These are phyloP conservation scores for Sphaerulina musiva DNA, from an alignment of 2,329 filamentous ascomycete species.

Conservation along the genomic window DNA sequence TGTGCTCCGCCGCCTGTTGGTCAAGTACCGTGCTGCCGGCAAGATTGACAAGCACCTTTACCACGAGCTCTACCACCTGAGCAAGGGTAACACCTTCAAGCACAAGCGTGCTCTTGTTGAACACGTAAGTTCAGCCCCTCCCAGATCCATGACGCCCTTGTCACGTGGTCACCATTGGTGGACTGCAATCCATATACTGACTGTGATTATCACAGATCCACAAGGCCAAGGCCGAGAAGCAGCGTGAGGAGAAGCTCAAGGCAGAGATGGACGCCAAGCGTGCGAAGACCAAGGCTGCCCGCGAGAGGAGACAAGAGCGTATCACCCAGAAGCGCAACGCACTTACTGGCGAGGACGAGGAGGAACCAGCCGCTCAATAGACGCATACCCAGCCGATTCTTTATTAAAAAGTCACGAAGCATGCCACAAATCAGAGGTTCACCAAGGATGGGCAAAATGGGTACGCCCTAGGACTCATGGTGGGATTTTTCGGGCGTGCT, in stretches of 20 bases:
- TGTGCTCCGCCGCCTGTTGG: conserved; percentile 96
- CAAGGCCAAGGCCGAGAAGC: conserved; percentile 99
- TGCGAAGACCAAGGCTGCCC: conserved; percentile 99
- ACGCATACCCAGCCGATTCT: conserved; percentile 13
- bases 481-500: conserved; percentile 26
- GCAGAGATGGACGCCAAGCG: conserved; percentile 99
- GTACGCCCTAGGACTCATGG: conserved; percentile 22
- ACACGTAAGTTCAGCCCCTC: conserved; percentile 69
- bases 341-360: conserved; percentile 63
- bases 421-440: conserved; percentile 19
- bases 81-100: conserved; percentile 99
- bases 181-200: conserved; percentile 13
- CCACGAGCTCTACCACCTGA: conserved; percentile 99
- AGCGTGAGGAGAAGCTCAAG: conserved; percentile 90
- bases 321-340: conserved; percentile 83
- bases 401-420: conserved; percentile 17
- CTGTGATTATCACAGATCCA: conserved; percentile 64
- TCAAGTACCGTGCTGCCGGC: conserved; percentile 99
- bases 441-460: conserved; percentile 23
- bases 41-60: conserved; percentile 99
- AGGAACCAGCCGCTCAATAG: conserved; percentile 23
- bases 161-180: conserved; percentile 18
- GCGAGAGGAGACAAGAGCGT: conserved; percentile 96
- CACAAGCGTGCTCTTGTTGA: conserved; percentile 99
- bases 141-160: conserved; percentile 32